Conservation (phyloP, 2,329 filamentous ascomycete genomes). For the Purpureocillium lavendulum region DNA sequence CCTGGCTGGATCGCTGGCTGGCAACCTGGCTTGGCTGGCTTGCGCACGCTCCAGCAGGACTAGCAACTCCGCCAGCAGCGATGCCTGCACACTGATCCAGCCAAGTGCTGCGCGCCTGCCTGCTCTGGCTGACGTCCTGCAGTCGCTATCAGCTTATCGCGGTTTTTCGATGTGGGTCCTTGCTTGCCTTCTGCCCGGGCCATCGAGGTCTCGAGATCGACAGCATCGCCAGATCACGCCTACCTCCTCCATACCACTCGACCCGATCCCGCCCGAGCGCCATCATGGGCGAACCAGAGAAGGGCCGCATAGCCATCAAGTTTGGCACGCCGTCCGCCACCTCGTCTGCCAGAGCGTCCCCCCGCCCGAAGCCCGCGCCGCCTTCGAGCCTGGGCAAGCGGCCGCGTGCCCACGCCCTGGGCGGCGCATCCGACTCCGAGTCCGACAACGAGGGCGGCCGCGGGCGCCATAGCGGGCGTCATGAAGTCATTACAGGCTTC, state of each 20-base stretch:
- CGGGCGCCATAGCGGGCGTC: conserved; percentile 17
- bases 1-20: too few species aligned
- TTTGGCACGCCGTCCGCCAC: conserved; percentile 25
- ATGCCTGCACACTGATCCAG: too few species aligned
- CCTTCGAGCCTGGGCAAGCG: conserved; percentile 41
- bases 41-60: too few species aligned
- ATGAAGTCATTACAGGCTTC: conserved; percentile 43
- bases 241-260: conserved; percentile 1
- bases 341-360: conserved; percentile 10
- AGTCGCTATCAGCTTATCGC: background rate
- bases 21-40: too few species aligned
- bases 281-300: conserved; percentile 29
- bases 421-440: conserved; percentile 34
- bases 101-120: too few species aligned
- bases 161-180: conserved; percentile 2
- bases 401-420: conserved; percentile 31
- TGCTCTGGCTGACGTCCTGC: too few species aligned
- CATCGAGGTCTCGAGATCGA: too few species aligned
- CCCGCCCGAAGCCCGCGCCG: too few species aligned
- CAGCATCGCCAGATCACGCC: background rate
- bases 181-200: too few species aligned
- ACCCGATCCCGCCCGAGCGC: background rate
- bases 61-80: too few species aligned
- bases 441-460: conserved; percentile 26
- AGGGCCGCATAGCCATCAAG: conserved; percentile 40